Percentiles rank a stretch among this genome's conserved stretches.
Evolutionary conservation across 2,329 filamentous ascomycete genomes (phyloP).

Genomic region (Colletotrichum sp.): DNA sequence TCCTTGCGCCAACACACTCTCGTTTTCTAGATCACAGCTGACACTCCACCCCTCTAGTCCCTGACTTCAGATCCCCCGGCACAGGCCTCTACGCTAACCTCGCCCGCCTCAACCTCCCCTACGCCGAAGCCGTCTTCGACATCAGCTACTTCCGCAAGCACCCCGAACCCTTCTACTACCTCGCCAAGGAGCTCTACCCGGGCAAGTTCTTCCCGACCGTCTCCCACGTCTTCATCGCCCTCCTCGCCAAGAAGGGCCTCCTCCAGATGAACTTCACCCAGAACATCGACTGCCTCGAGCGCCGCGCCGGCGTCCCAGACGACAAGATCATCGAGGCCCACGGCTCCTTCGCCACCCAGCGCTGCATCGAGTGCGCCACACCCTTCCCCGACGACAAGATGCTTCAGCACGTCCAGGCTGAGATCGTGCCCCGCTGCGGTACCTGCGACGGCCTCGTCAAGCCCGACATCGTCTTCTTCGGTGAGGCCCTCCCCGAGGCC

Average conservation of each 20-base stretch:
- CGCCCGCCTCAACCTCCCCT: constrained; percentile 81
- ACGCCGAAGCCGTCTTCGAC: constrained; percentile 93
- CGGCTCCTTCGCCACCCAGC: constrained; percentile 90
- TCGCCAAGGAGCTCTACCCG: constrained; percentile 91
- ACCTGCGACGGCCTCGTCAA: constrained; percentile 83
- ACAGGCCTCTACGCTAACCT: constrained; percentile 96
- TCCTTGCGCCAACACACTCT: constrained; percentile 12
- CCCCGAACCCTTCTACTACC: constrained; percentile 88
- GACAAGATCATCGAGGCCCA: constrained; percentile 92
- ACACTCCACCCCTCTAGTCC: constrained; percentile 60
- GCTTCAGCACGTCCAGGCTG: constrained; percentile 69
- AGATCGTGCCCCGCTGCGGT: constrained; percentile 74
- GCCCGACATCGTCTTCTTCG: constrained; percentile 95
- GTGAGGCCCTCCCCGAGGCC: constrained; percentile 63
- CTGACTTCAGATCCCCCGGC: constrained; percentile 92
- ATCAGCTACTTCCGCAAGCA: constrained; percentile 86
- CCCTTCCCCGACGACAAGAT: constrained; percentile 77
- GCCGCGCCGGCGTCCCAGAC: constrained; percentile 80
- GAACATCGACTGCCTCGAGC: constrained; percentile 96
- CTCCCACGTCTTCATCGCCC: constrained; percentile 84
- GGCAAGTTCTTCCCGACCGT: constrained; percentile 89
- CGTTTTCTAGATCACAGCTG: rapidly evolving
- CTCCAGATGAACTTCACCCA: constrained; percentile 92
- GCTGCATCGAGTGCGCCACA: constrained; percentile 86
- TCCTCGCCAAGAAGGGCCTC: constrained; percentile 80